These are phyloP conservation scores for Pseudocercospora vitis DNA, from an alignment of 2,329 filamentous ascomycete genomes.

Conservation along the genomic window DNA sequence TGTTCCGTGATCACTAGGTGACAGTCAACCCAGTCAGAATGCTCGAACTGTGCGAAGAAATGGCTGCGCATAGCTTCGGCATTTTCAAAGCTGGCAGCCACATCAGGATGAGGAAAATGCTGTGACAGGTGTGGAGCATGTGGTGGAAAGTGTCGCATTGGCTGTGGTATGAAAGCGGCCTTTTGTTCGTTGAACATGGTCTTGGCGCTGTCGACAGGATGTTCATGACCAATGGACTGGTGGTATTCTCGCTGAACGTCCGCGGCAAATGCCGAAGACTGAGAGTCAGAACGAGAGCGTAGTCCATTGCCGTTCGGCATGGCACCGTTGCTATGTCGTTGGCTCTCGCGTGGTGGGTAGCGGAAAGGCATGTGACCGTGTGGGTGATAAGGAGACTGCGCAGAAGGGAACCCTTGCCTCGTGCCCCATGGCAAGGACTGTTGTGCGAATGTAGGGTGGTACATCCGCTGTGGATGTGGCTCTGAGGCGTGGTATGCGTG, in stretches of 20 bases:
- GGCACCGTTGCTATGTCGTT: constrained; percentile 22
- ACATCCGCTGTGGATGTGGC: constrained; percentile 17
- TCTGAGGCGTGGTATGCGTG: constrained; percentile 34
- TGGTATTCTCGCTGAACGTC: constrained; percentile 21
- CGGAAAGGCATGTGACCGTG: constrained; percentile 28
- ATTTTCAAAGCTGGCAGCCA: constrained; percentile 30
- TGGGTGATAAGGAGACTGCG: constrained; percentile 17
- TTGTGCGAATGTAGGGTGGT: constrained; percentile 15
- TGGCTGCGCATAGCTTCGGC: constrained; percentile 35
- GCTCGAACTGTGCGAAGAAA: constrained; percentile 31
- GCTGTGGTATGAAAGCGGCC: constrained; percentile 11
- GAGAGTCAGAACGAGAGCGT: constrained; percentile 31
- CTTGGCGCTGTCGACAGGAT: constrained; percentile 16
- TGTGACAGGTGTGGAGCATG: constrained; percentile 24
- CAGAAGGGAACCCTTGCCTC: constrained; percentile 22
- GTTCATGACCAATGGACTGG: constrained; percentile 25
- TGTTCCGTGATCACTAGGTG: constrained; percentile 34
- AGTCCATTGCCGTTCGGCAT: constrained; percentile 22
- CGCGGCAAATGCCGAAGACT: constrained; percentile 25
- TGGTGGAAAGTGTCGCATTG: constrained; percentile 13
- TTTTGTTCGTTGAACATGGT: constrained; percentile 17
- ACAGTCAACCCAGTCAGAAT: constrained; percentile 35
- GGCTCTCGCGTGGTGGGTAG: constrained; percentile 30
- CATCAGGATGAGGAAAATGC: constrained; percentile 25
- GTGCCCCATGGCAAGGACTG: constrained; percentile 17